Evolutionary conservation across 1,139 yeast species (phyloP).

Genomic region (Candida mesenterica): DNA sequence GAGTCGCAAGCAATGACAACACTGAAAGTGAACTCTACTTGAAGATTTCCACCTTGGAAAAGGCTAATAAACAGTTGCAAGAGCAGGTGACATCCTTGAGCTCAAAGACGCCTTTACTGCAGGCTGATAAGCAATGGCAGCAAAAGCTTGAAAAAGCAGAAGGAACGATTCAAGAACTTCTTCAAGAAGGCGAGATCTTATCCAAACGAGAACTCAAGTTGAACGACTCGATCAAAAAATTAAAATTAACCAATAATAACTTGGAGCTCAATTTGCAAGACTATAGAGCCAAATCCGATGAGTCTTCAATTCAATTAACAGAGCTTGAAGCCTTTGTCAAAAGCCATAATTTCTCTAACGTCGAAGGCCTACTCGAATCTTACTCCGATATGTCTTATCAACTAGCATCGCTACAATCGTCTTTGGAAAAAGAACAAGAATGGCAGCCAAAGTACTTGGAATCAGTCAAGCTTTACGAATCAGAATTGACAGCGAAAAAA

Average conservation of each 20-base stretch:
- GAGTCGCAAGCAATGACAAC: not conserved
- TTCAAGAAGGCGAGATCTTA: constrained; percentile 77
- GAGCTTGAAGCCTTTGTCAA: constrained; percentile 35
- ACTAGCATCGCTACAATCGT: constrained; percentile 13
- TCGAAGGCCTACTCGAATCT: constrained; percentile 26
- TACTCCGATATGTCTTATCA: constrained; percentile 16
- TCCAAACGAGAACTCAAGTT: constrained; percentile 73
- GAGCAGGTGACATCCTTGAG: constrained; percentile 6
- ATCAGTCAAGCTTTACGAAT: constrained; percentile 32
- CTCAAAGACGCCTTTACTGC: constrained; percentile 5
- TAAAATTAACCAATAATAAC: constrained; percentile 51
- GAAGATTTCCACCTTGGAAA: constrained; percentile 1
- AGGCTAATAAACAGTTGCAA: constrained; percentile 2
- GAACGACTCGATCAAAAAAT: constrained; percentile 62
- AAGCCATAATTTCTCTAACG: constrained; percentile 24
- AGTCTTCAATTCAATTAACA: constrained; percentile 26
- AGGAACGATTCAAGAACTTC: constrained; percentile 52
- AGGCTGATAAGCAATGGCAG: not conserved
- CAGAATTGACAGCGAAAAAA: constrained; percentile 30
- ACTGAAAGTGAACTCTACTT: not conserved
- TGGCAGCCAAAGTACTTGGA: constrained; percentile 42
- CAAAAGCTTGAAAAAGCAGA: constrained; percentile 35
- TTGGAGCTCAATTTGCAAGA: constrained; percentile 38
- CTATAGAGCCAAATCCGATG: constrained; percentile 32
- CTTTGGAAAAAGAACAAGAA: constrained; percentile 22